Evolutionary conservation across 2,329 filamentous ascomycete species (phyloP).

Genomic region (Fusarium cyanostomum): DNA sequence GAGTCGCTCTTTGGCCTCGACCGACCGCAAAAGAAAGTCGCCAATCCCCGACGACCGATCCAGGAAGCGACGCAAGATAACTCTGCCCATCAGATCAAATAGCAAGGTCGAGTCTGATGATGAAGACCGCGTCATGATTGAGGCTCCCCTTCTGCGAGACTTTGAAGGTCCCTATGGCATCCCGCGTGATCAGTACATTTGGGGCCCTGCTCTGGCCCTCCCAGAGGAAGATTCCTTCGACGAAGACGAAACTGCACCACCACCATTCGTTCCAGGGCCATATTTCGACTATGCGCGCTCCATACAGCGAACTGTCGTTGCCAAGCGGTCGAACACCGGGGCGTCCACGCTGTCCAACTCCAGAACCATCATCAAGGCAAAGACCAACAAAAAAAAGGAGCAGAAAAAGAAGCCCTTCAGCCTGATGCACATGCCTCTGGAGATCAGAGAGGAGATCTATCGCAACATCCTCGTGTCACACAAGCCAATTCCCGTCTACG

Average conservation of each 20-base stretch:
- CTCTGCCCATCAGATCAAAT: not conserved
- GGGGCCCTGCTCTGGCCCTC: conserved; percentile 7
- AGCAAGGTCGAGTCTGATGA: not conserved
- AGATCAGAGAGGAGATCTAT: conserved; percentile 47
- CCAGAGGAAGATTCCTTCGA: conserved; percentile 14
- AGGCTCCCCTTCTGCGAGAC: conserved; percentile 19
- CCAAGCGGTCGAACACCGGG: no score
- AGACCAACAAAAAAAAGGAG: not conserved
- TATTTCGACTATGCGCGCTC: not conserved
- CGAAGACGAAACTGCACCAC: conserved; percentile 26
- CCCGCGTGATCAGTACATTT: conserved; percentile 19
- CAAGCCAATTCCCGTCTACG: conserved; percentile 47
- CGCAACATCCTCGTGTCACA: conserved; percentile 45
- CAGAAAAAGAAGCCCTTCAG: not conserved
- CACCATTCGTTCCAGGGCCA: conserved; percentile 17
- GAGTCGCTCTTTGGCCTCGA: not conserved
- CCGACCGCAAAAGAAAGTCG: conserved; percentile 1
- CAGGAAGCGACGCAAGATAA: conserved; percentile 1
- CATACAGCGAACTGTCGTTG: no score
- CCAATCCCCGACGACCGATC: not conserved
- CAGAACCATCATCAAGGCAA: not conserved
- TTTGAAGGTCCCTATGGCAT: conserved; percentile 21
- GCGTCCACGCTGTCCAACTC: not conserved
- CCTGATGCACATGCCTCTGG: conserved; percentile 40
- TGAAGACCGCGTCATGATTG: not conserved